Percentiles rank a stretch among this genome's conserved stretches.
These are phyloP conservation scores for Plicaturopsis crispa DNA, from an alignment of 768 basidiomycete species.

Conservation along the genomic window DNA sequence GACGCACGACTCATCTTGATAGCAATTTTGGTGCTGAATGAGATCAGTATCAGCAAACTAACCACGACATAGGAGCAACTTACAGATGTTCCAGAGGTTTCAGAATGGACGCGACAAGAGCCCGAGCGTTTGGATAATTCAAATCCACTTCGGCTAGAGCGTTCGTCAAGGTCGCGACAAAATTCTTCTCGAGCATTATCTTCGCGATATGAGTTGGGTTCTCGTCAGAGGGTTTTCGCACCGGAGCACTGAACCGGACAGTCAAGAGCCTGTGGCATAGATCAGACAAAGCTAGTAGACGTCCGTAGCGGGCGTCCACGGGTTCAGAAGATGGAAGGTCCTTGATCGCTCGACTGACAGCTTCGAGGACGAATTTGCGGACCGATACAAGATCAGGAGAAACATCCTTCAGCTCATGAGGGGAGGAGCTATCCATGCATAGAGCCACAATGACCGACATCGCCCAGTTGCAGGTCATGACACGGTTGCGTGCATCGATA, in stretches of 20 bases:
- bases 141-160: slow-evolving; percentile 90
- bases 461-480: slow-evolving; percentile 74
- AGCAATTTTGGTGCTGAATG: slow-evolving; percentile 81
- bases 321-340: slow-evolving; percentile 55
- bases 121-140: slow-evolving; percentile 88
- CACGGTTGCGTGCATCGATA: slow-evolving; percentile 44
- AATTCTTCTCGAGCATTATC: slow-evolving; percentile 97
- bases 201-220: slow-evolving; percentile 90
- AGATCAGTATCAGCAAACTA: slow-evolving; percentile 9
- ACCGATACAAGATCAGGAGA: slow-evolving; percentile 76
- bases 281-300: slow-evolving; percentile 80
- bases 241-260: slow-evolving; percentile 54
- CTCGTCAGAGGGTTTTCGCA: slow-evolving; percentile 53
- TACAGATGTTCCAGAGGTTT: slow-evolving; percentile 87
- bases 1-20: slow-evolving; percentile 92
- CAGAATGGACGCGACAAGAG: slow-evolving; percentile 80
- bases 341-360: slow-evolving; percentile 79
- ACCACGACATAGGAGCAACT: slow-evolving; percentile 20
- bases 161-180: slow-evolving; percentile 80
- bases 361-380: slow-evolving; percentile 89
- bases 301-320: slow-evolving; percentile 74
- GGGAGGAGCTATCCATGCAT: slow-evolving; percentile 76
- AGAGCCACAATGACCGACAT: slow-evolving; percentile 88
- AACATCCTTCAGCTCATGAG: slow-evolving; percentile 67
- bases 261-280: slow-evolving; percentile 84